Evolutionary conservation across 768 basidiomycete species (phyloP), one percentile per base, ranked within the genome.

Genomic region (Boletellus ananas): DNA sequence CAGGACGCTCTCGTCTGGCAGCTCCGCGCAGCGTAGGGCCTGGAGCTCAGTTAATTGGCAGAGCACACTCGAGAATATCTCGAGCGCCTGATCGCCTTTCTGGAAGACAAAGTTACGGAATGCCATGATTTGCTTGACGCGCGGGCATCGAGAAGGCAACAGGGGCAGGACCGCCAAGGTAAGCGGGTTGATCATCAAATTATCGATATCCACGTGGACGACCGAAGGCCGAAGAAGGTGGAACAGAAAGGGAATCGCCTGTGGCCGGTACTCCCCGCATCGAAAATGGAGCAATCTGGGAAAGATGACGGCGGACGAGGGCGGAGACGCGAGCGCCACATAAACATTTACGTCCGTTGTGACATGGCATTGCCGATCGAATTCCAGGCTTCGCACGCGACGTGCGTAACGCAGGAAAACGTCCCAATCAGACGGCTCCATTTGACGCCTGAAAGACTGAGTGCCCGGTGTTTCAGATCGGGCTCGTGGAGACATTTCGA

Each of bases 341-440:
- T 65, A 65, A 11, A 65, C 63, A 16, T 42, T 51, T 2, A 41
- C 39, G 36, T 66, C 55, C 1, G 63, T 65, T 3, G 60, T 65
- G 16, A 43, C 42, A 4, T 49, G 34, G 34, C 62, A 64, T n/a
- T 59, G 60, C 1, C 64, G 58, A 51, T 67, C 64, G 31, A 63
- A 68, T 45, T 63, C 63, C 38, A 66, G 45, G n/a, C 61, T 68
- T 27, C 64, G 67, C 6, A 66, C 65, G 17, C 66, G 59, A 23
- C 55, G 60, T 16, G 65, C 37, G 41, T 68, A 66, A 17, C 62
- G 50, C 20, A 63, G 57, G 43, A 66, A 66, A 43, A 64, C 33
- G 8, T 64, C 52, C 65, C 65, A 66, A 39, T 66, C 65, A 13
- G 62, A 58, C 20, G 45, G 50, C 2, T 41, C 41, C 55, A 66